Base-by-base conservation (phyloP, 2,329 filamentous ascomycete genomes). In the Rhynchosporium graminicola region DNA sequence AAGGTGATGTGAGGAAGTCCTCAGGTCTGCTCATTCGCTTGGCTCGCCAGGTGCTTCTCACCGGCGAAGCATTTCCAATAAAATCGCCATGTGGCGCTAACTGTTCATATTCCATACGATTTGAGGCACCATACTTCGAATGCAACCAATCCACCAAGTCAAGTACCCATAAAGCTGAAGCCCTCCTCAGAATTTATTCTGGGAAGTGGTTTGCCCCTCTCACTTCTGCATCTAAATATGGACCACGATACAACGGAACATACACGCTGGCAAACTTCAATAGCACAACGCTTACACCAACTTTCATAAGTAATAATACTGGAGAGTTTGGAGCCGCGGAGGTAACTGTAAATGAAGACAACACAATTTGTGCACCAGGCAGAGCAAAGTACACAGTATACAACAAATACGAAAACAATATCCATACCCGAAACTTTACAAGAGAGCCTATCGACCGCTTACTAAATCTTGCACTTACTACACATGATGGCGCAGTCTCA, bases 41-140 rank as follows among this genome's bases (percentile, higher is more conserved):
- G 12, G 63, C 65, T 4, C 50, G 45, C n/a, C 62, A 66, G 51
- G 62, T 69, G 6, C 59, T 70, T 4, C 38, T 68, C 8, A 38
- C 52, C 13, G 69, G 65, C 54, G 54, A 68, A 33, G 20, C 62
- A 0, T 50, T 69, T 29, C 9, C 51, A 9, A 50, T 67, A 15
- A 47, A 38, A 4, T 69, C 66, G 3, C 65, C 64, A 2, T 71
- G 69, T 33, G 66, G 66, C 13, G 43, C 31, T 0, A 69, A 71
- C 13, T 68, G 68, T 56, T 64, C 64, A 1, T 71, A 67, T 29
- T 38, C 33, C 6, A 56, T 62, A 12, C 45, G 60, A 38, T 68
- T 67, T 20, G 63, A 70, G 63, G 68, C 62, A 0, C 65, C 64
- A 29, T 64, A 54, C 1, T 33, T 69, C 2, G 45, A 63, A 26